Evolutionary conservation across 331 rosid genomes (phyloP).

Genomic region (Quercus tomentella): DNA sequence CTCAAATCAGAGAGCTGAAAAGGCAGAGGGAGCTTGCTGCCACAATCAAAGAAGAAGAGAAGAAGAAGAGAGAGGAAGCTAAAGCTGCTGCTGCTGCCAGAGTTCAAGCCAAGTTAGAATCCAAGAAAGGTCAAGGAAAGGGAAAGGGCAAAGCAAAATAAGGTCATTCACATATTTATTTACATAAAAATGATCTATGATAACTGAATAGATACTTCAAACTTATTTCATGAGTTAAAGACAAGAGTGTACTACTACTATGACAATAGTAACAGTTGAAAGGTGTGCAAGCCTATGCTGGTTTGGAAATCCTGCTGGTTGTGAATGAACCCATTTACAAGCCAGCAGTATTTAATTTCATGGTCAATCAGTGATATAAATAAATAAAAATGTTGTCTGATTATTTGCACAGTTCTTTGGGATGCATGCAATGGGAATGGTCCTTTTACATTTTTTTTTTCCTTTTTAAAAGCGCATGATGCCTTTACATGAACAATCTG

Average conservation of each 20-base stretch:
- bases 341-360: not conserved
- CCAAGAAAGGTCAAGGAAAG: constrained; percentile 87
- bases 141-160: constrained; percentile 87
- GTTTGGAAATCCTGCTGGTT: not conserved
- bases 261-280: not conserved
- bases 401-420: not conserved
- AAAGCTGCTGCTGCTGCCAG: constrained; percentile 94
- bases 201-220: not conserved
- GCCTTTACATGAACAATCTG: too few relatives aligned
- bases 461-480: too few relatives aligned
- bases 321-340: not conserved
- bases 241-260: not conserved
- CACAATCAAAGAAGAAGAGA: constrained; percentile 79
- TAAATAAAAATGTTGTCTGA: not conserved
- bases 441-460: too few relatives aligned
- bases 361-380: not conserved
- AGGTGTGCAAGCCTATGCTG: not conserved
- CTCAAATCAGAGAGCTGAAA: constrained; percentile 68
- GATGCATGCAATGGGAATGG: not conserved
- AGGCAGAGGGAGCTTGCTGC: constrained; percentile 89
- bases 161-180: constrained; percentile 2
- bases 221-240: not conserved
- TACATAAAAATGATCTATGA: not conserved
- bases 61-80: constrained; percentile 82
- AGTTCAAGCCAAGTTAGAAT: constrained; percentile 80